Evolutionary conservation across 257 asterid species (phyloP), one percentile per base, ranked within the genome.

Genomic region (Solanum boliviense): DNA sequence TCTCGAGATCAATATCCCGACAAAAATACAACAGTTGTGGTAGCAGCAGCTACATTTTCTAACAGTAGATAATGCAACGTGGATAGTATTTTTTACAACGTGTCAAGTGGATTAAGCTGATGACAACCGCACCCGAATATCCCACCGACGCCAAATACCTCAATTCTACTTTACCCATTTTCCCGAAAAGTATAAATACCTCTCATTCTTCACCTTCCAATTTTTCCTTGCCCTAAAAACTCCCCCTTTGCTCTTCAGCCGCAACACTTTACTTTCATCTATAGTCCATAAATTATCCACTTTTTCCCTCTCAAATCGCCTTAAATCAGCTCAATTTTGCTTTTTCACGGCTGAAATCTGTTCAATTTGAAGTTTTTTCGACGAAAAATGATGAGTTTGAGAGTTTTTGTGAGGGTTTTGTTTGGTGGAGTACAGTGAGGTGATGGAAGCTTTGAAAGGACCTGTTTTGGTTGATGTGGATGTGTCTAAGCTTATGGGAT

Each of bases 151-250:
- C 83, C 89, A 91, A 88, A 73, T 78, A 68, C 86, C 81, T 81
- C 81, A 82, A 68, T 44, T 81, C 91, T 20, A 48, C 91, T 56
- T 86, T 87, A 75, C 88, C 76, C 48, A 91, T 81, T 93, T 93
- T 91, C 90, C 93, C 95, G 93, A 90, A 93, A 93, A 91, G 91
- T 93, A 93, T 93, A 93, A 93, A 93, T 93, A 88, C 88, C 87
- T 34, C 79, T 46, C 91, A 83, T 90, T 84, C 92, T 73, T 62
- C 18, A 71, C 88, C 88, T 89, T 74, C 27, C 89, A 74, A 36
- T 78, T 86, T 88, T 88, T 68, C 60, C 87, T 82, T 89, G 92
- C 92, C 92, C 93, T 90, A 89, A 87, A 72, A 67, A 3, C 21
- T 76, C 13, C 35, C 83, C 88, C 52, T 71, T 86, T 79, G 25